phyloP scores from a whole-genome alignment of 345 rosid genomes.

The Excoecaria cochinchinensis region DNA sequence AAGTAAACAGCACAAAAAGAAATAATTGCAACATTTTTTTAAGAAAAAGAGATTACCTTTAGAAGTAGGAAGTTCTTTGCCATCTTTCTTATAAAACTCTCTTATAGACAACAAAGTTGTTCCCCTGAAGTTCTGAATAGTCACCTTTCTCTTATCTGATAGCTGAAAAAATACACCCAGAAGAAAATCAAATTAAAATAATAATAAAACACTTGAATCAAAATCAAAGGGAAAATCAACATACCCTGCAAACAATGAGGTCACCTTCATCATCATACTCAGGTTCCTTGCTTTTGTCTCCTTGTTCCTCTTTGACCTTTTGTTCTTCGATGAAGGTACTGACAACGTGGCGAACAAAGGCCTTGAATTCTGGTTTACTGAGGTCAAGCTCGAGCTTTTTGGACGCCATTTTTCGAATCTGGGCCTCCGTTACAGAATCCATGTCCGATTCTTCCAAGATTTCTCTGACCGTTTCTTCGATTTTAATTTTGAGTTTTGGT shows the following conservation, averaged over 20 bases:
- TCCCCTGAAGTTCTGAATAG: conserved; percentile 81
- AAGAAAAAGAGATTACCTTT: conserved; percentile 48
- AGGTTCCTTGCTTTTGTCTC: background rate
- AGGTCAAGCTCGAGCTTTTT: conserved; percentile 65
- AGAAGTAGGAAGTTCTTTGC: conserved; percentile 80
- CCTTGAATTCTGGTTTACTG: conserved; percentile 57
- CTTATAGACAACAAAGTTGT: conserved; percentile 75
- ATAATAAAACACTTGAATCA: background rate
- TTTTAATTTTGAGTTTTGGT: conserved; percentile 43
- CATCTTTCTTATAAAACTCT: conserved; percentile 76
- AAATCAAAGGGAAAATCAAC: background rate
- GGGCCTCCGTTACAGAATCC: conserved; percentile 63
- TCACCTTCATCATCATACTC: conserved; percentile 81
- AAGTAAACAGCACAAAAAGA: too few species aligned
- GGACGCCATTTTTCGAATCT: conserved; percentile 71
- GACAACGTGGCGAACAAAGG: conserved; percentile 58
- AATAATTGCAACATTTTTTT: background rate
- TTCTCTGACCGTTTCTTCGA: conserved; percentile 54
- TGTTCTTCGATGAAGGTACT: conserved; percentile 62
- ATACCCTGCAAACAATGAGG: conserved; percentile 72
- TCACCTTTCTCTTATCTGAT: conserved; percentile 74
- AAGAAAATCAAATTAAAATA: conserved; percentile 3
- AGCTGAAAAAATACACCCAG: conserved; percentile 36
- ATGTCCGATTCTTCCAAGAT: conserved; percentile 71
- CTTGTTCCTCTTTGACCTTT: conserved; percentile 30